Percentiles rank a stretch among this genome's conserved stretches.
These are phyloP conservation scores for Saccharomycopsis fodiens DNA, from an alignment of 805 yeast genomes.

Conservation along the genomic window DNA sequence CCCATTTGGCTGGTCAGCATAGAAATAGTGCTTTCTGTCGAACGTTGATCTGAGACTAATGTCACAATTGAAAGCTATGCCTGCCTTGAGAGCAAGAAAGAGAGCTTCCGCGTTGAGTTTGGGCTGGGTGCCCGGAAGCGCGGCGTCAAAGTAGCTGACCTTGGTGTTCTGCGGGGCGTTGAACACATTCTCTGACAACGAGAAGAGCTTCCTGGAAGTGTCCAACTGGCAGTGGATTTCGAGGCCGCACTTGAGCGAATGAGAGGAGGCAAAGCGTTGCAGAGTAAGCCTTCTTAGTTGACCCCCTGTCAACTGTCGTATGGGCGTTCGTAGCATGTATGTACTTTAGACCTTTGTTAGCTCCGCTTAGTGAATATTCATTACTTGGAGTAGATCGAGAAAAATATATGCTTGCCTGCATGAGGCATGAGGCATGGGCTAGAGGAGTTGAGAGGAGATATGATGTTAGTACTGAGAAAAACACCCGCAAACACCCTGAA, in stretches of 20 bases:
- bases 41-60: conserved; percentile 56
- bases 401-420: no score
- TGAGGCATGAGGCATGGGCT: no score
- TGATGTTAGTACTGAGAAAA: no score
- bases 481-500: no score
- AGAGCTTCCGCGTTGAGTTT: conserved; percentile 67
- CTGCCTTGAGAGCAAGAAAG: conserved; percentile 61
- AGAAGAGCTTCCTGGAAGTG: conserved; percentile 70
- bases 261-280: conserved; percentile 17
- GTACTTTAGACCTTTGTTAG: no score
- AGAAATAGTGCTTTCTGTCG: conserved; percentile 93
- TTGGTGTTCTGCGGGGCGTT: conserved; percentile 56
- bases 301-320: no score
- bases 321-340: no score
- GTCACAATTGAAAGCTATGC: conserved; percentile 55
- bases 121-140: conserved; percentile 93
- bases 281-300: no score
- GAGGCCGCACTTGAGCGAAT: conserved; percentile 68
- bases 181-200: conserved; percentile 44
- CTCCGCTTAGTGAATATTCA: no score
- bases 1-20: conserved; percentile 94
- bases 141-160: conserved; percentile 73
- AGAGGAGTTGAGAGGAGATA: no score
- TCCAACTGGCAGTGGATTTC: conserved; percentile 90
- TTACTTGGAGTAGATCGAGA: no score